Evolutionary conservation across 2,329 filamentous ascomycete species (phyloP).

Genomic region (Colletotrichum australisinense): DNA sequence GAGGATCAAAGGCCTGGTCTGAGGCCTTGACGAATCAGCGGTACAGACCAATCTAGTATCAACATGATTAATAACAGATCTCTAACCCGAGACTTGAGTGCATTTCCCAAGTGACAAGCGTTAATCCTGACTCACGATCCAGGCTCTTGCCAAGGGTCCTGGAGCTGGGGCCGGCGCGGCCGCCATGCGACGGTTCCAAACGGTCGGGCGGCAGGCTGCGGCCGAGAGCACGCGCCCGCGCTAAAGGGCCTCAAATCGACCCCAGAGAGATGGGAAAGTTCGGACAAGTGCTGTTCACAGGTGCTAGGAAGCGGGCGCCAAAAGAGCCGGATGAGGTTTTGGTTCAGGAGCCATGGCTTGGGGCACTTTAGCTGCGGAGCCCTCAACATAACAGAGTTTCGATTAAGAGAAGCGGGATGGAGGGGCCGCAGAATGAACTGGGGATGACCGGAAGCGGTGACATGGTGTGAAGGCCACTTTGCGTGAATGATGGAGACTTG

Average conservation of each 20-base stretch:
- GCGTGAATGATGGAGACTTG: neutral
- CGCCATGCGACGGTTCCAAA: constrained; percentile 25
- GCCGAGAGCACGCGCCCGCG: constrained; percentile 1
- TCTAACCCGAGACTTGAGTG: neutral
- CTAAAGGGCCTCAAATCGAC: neutral
- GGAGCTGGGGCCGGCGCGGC: constrained; percentile 1
- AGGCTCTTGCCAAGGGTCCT: constrained; percentile 14
- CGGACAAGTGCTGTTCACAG: neutral
- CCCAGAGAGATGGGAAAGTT: neutral
- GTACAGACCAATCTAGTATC: neutral
- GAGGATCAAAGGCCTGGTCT: neutral
- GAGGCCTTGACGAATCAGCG: neutral
- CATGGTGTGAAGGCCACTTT: neutral
- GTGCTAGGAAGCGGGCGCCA: neutral
- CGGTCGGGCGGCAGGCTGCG: neutral
- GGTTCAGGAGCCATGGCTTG: constrained; percentile 5
- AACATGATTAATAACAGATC: neutral
- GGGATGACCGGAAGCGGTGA: neutral
- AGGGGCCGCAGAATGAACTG: neutral
- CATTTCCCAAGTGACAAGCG: neutral
- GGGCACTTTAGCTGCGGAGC: neutral
- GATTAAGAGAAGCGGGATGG: neutral
- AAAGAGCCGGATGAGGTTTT: constrained; percentile 3
- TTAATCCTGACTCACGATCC: constrained; percentile 19
- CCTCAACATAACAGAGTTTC: constrained; percentile 6